Base-by-base conservation (phyloP, 352 stramenopile species). In the Pythium dissotocum region DNA sequence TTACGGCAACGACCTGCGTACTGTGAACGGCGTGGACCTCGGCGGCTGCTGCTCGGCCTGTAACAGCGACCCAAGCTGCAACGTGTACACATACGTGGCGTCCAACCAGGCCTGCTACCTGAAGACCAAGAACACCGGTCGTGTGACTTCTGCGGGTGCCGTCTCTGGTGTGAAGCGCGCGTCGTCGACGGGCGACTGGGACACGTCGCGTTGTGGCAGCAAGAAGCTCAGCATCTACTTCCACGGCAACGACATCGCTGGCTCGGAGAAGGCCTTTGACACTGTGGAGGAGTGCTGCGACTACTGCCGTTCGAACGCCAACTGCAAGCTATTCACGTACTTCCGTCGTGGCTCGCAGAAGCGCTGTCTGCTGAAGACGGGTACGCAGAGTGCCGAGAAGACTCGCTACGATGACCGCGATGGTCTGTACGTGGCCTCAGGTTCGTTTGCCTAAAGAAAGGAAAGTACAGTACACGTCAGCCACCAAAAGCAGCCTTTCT, bases 251-350 rank as follows among this genome's bases (percentile, higher is more conserved):
- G 65, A 71, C 28, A 44, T 71, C 30, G 32, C 36, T 13, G 58
- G 33, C 40, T 44, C 59, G 21, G 58, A 66, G 60, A 63, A 61
- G 38, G 49, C 58, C 2, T 61, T 61, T 14, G 64, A 65, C 8
- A 70, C 64, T 24, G 26, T 65, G 44, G 64, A 62, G 7, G 64
- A 64, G 49, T 70, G 64, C 64, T 70, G 64, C 57, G 57, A 70
- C 40, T 55, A 65, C 48, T 70, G 64, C 49, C 35, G 51, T 18
- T 48, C 48, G 13, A 65, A 32, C 28, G 0, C 56, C 12, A 10
- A 40, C 1, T 71, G 65, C 40, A 71, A 61, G 38, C 51, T 66
- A 24, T 71, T 71, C 36, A 71, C 65, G 51, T 66, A 51, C 65
- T 65, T 65, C 53, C 32, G 36, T 32, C 58, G 65, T 14, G 53